Percentiles rank a stretch among this genome's conserved stretches.
Conservation (phyloP, 352 stramenopile genomes). For the Globisporangium sylvaticum region DNA sequence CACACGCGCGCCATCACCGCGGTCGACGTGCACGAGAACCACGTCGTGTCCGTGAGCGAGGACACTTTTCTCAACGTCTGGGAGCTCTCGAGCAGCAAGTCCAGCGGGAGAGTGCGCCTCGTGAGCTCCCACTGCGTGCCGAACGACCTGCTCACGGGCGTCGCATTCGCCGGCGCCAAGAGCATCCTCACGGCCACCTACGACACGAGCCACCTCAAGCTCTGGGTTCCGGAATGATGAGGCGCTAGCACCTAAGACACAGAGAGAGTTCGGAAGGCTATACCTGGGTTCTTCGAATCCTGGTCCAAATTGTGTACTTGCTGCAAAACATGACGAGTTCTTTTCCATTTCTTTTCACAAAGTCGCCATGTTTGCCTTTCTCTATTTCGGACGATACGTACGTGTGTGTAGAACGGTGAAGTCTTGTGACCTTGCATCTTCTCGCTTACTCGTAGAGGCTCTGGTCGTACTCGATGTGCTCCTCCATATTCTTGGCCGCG, state of each 20-base stretch:
- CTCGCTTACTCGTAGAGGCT: constrained; percentile 59
- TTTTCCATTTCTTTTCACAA: neutral
- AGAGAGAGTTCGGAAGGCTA: neutral
- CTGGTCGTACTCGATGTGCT: constrained; percentile 85
- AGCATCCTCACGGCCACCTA: constrained; percentile 57
- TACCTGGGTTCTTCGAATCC: neutral
- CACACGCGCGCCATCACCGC: constrained; percentile 69
- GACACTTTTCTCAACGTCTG: constrained; percentile 82
- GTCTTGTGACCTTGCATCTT: neutral
- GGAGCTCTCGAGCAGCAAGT: constrained; percentile 35
- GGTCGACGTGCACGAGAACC: constrained; percentile 45
- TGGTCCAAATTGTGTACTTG: neutral
- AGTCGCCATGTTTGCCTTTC: neutral
- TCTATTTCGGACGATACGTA: neutral
- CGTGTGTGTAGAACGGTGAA: neutral
- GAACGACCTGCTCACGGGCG: constrained; percentile 63
- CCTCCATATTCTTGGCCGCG: constrained; percentile 75
- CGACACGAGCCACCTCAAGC: constrained; percentile 65
- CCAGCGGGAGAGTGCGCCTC: constrained; percentile 32
- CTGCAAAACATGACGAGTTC: neutral
- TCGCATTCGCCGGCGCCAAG: constrained; percentile 45
- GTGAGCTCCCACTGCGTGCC: constrained; percentile 54
- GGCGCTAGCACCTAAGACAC: neutral
- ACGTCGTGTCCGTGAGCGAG: constrained; percentile 61
- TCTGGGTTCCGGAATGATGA: constrained; percentile 56